phyloP scores from a whole-genome alignment of 2,329 filamentous ascomycete species.

The Didymella lethalis region DNA sequence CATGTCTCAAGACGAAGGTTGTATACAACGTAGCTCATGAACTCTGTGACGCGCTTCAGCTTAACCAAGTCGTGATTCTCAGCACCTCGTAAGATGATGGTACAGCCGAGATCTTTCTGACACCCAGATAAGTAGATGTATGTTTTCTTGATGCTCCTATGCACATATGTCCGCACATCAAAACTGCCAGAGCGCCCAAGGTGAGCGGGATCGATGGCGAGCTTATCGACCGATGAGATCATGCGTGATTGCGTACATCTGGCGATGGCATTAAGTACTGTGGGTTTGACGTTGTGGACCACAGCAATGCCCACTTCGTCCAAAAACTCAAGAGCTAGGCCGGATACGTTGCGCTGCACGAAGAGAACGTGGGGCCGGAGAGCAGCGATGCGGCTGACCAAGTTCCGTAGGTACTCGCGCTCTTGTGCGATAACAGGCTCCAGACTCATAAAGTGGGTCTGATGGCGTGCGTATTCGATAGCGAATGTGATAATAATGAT shows the following conservation, averaged over 20 bases:
- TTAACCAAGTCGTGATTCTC: conserved; percentile 73
- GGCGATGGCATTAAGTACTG: conserved; percentile 93
- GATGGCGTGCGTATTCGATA: conserved; percentile 92
- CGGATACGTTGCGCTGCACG: conserved; percentile 92
- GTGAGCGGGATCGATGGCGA: conserved; percentile 76
- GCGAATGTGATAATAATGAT: conserved; percentile 94
- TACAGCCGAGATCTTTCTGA: conserved; percentile 88
- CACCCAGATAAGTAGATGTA: conserved; percentile 96
- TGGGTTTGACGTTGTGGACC: conserved; percentile 94
- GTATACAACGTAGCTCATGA: conserved; percentile 99
- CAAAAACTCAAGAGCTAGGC: conserved; percentile 86
- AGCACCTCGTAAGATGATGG: conserved; percentile 87
- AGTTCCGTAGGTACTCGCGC: conserved; percentile 87
- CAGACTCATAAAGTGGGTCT: conserved; percentile 96
- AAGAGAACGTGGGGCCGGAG: conserved; percentile 84
- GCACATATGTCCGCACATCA: conserved; percentile 94
- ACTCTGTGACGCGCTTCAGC: conserved; percentile 94
- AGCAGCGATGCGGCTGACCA: conserved; percentile 89
- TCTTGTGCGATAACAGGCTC: conserved; percentile 97
- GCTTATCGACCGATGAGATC: conserved; percentile 93
- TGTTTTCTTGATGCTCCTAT: conserved; percentile 85
- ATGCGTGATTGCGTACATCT: conserved; percentile 90
- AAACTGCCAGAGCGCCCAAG: conserved; percentile 86
- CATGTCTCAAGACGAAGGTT: conserved; percentile 96
- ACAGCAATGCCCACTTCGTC: conserved; percentile 90